Conservation (phyloP, 2,329 filamentous ascomycete species). For the Penicillium sumatraense region DNA sequence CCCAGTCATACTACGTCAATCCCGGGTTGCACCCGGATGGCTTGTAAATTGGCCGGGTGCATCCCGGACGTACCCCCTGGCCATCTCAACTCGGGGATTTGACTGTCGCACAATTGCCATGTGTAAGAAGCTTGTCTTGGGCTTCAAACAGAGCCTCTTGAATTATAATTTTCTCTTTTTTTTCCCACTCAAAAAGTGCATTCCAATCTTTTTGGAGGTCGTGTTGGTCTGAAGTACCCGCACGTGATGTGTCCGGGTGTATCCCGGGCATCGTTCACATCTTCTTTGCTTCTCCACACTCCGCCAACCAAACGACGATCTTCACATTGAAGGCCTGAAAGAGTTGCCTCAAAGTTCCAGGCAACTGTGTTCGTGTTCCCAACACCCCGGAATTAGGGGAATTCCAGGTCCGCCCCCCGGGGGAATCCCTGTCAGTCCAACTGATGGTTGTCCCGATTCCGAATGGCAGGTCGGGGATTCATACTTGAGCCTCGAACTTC, state of each 20-base stretch:
- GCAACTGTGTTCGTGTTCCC: constrained; percentile 1
- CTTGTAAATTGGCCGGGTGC: constrained; percentile 12
- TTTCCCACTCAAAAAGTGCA: neutral
- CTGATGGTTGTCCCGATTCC: neutral
- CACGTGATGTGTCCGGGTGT: constrained; percentile 16
- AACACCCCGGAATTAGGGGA: neutral
- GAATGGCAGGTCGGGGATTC: neutral
- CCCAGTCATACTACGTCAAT: constrained; percentile 20
- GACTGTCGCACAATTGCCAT: neutral
- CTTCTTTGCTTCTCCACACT: constrained; percentile 1
- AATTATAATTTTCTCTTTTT: neutral
- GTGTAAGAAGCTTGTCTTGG: neutral
- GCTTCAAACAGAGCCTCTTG: neutral
- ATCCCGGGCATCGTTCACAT: constrained; percentile 6
- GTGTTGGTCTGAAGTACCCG: neutral
- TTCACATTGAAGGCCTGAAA: neutral
- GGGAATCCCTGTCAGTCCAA: neutral
- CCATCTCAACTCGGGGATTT: neutral
- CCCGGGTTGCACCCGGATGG: constrained; percentile 20
- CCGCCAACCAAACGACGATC: neutral
- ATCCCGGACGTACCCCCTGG: constrained; percentile 11
- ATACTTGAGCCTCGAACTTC: constrained; percentile 1
- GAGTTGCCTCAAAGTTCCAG: neutral
- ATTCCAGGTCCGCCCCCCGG: neutral
- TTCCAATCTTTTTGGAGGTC: neutral